A percentile compares a stretch with the other conserved stretches of the same genome.
Conservation (phyloP, 192 early-diverging fungal genomes). For the Podila clonocystis region DNA sequence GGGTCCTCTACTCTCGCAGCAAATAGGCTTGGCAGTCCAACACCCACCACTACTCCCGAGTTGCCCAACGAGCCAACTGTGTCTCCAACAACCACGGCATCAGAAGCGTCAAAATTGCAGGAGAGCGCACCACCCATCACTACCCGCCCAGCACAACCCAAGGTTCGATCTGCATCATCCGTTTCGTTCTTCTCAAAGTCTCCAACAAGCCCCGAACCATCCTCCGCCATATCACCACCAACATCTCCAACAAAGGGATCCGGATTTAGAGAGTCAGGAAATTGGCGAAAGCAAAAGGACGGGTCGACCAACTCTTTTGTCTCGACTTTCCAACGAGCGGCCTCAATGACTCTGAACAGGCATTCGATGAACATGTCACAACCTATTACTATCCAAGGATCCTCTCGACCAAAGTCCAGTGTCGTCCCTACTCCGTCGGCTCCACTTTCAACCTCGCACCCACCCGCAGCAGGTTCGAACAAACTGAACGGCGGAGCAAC, state of each 20-base stretch:
- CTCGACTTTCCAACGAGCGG: constrained; percentile 33
- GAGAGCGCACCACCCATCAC: neutral
- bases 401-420: constrained; percentile 10
- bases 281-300: constrained; percentile 20
- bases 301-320: constrained; percentile 35
- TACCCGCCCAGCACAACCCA: neutral
- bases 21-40: neutral
- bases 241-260: constrained; percentile 17
- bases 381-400: constrained; percentile 16
- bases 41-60: neutral
- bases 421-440: neutral
- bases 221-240: constrained; percentile 22
- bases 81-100: constrained; percentile 6
- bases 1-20: neutral
- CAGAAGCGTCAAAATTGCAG: neutral
- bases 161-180: constrained; percentile 1
- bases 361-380: constrained; percentile 13
- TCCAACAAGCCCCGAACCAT: neutral
- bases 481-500: neutral
- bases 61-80: neutral
- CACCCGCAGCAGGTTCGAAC: constrained; percentile 5
- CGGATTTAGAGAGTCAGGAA: constrained; percentile 11
- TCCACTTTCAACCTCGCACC: constrained; percentile 34
- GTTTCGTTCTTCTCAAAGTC: constrained; percentile 5
- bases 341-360: constrained; percentile 36